phyloP scores from a whole-genome alignment of 306 rosid genomes.

The Malus sieversii region DNA sequence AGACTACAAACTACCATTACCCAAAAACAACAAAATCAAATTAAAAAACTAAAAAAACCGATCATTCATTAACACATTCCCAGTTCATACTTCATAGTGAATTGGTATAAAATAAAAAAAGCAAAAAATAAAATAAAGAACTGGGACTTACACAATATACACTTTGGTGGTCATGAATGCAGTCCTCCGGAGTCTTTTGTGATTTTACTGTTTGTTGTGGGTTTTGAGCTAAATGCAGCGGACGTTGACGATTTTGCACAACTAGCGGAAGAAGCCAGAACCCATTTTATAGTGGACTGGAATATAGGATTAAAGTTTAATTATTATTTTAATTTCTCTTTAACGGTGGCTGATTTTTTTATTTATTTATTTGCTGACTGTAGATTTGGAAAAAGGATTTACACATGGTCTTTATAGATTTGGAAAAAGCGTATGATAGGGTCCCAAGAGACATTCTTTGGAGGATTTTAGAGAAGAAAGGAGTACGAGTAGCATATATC shows the following conservation, averaged over 20 bases:
- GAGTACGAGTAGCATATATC: too few relatives aligned
- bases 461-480: too few relatives aligned
- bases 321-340: background rate
- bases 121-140: background rate
- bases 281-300: constrained; percentile 11
- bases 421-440: too few relatives aligned
- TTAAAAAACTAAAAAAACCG: background rate
- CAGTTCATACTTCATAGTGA: constrained; percentile 3
- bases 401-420: too few relatives aligned
- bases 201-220: constrained; percentile 3
- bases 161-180: constrained; percentile 81
- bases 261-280: background rate
- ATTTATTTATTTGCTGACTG: background rate
- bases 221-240: background rate
- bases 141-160: constrained; percentile 72
- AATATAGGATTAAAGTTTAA: background rate
- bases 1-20: background rate
- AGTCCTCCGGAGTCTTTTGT: constrained; percentile 3
- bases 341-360: background rate
- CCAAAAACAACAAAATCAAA: background rate
- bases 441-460: too few relatives aligned
- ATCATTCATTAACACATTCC: constrained; percentile 16
- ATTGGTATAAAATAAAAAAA: background rate
- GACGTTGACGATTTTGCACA: constrained; percentile 19
- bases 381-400: too few relatives aligned